A percentile compares a stretch with the other conserved stretches of the same genome.
Evolutionary conservation across 345 rosid genomes (phyloP).

Genomic region (Populus tremula): DNA sequence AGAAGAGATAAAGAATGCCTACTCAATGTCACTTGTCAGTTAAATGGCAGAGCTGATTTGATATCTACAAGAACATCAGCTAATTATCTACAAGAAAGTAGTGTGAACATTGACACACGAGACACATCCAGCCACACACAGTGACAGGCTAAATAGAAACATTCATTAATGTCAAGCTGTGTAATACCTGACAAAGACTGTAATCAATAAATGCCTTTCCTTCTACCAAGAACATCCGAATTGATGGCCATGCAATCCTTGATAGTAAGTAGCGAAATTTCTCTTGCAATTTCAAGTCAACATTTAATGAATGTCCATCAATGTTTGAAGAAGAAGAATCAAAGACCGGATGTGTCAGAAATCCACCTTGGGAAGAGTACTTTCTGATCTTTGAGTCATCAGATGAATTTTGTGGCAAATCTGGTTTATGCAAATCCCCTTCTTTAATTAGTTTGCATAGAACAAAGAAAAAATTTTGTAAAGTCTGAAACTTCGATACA

Average conservation of each 20-base stretch:
- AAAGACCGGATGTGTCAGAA: slow-evolving; percentile 62
- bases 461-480: slow-evolving; percentile 81
- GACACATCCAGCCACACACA: background rate
- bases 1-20: slow-evolving; percentile 14
- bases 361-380: slow-evolving; percentile 77
- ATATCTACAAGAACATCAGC: background rate
- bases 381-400: slow-evolving; percentile 24
- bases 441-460: slow-evolving; percentile 71
- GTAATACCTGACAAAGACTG: slow-evolving; percentile 75
- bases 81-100: background rate
- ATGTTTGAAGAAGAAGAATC: slow-evolving; percentile 35
- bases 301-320: slow-evolving; percentile 29
- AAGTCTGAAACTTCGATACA: slow-evolving; percentile 58
- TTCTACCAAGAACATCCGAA: slow-evolving; percentile 67
- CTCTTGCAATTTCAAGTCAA: slow-evolving; percentile 39
- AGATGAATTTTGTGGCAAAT: slow-evolving; percentile 33
- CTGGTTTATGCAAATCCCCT: slow-evolving; percentile 40
- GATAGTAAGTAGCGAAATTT: slow-evolving; percentile 52
- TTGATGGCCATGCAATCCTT: slow-evolving; percentile 62
- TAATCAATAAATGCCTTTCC: slow-evolving; percentile 74
- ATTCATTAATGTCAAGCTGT: background rate
- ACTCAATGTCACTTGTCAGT: slow-evolving; percentile 5
- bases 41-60: background rate
- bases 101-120: background rate
- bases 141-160: background rate